Evolutionary conservation across 495 filamentous ascomycete genomes (phyloP).

Genomic region (Terfezia claveryi): DNA sequence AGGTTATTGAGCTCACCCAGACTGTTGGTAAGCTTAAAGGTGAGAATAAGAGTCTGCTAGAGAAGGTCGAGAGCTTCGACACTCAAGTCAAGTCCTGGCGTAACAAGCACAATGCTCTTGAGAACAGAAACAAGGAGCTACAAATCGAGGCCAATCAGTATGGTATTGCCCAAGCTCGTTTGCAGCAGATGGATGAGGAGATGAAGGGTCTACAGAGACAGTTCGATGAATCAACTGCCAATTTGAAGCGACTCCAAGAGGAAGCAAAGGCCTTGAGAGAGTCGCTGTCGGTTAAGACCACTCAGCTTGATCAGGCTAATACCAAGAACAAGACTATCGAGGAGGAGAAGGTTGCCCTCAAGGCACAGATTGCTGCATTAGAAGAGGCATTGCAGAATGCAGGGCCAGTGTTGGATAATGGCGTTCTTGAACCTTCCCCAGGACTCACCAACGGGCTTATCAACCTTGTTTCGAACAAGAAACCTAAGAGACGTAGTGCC

Average conservation of each 20-base stretch:
- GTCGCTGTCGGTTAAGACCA: slow-evolving; percentile 46
- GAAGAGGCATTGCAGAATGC: slow-evolving; percentile 83
- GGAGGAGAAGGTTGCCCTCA: slow-evolving; percentile 58
- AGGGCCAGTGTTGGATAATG: slow-evolving; percentile 48
- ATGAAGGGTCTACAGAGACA: slow-evolving; percentile 75
- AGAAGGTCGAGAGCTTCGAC: slow-evolving; percentile 90
- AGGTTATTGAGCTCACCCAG: slow-evolving; percentile 95
- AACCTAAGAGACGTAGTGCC: slow-evolving; percentile 84
- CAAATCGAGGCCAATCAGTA: slow-evolving; percentile 94
- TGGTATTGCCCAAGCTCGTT: slow-evolving; percentile 72
- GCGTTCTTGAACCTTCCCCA: slow-evolving; percentile 63
- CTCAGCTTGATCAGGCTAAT: slow-evolving; percentile 57
- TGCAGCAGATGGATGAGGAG: slow-evolving; percentile 76
- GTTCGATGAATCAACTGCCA: slow-evolving; percentile 66
- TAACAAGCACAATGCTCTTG: slow-evolving; percentile 72
- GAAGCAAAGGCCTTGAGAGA: slow-evolving; percentile 69
- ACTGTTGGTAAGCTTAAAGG: slow-evolving; percentile 72
- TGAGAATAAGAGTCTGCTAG: slow-evolving; percentile 72
- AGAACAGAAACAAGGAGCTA: slow-evolving; percentile 74
- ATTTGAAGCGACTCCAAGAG: slow-evolving; percentile 80
- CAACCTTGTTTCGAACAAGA: slow-evolving; percentile 91
- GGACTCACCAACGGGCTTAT: slow-evolving; percentile 64
- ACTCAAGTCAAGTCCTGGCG: slow-evolving; percentile 88
- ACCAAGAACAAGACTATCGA: slow-evolving; percentile 48
- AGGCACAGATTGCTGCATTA: slow-evolving; percentile 69